Evolutionary conservation across 768 basidiomycete genomes (phyloP).

Genomic region (Psilocybe cyanescens): DNA sequence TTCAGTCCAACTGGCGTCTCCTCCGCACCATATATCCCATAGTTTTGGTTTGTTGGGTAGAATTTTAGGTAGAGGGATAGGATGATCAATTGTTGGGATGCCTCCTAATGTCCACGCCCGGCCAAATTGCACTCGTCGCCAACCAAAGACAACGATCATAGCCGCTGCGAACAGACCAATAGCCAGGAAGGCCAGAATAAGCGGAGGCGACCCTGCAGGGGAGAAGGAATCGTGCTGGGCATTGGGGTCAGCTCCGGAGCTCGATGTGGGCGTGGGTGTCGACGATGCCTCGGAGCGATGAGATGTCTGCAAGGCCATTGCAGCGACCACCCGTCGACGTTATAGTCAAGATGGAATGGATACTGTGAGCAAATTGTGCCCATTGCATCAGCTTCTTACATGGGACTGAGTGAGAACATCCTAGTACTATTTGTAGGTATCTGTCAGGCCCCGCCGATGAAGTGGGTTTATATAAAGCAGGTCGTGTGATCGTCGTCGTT

Average conservation of each 20-base stretch:
- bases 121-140: slow-evolving; percentile 38
- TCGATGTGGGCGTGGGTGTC: slow-evolving; percentile 5
- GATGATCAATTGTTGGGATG: background rate
- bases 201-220: slow-evolving; percentile 48
- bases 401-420: slow-evolving; percentile 21
- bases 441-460: background rate
- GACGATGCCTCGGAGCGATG: slow-evolving; percentile 12
- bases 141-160: slow-evolving; percentile 52
- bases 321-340: slow-evolving; percentile 1
- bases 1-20: slow-evolving; percentile 13
- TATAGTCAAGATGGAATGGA: background rate
- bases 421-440: slow-evolving; percentile 13
- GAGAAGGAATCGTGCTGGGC: slow-evolving; percentile 22
- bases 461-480: slow-evolving; percentile 1
- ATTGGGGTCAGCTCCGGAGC: background rate
- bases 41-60: slow-evolving; percentile 40
- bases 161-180: slow-evolving; percentile 56
- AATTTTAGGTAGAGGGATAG: background rate
- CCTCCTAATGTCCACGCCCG: slow-evolving; percentile 13
- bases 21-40: slow-evolving; percentile 45
- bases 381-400: slow-evolving; percentile 12
- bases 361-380: background rate
- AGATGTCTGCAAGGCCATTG: slow-evolving; percentile 25
- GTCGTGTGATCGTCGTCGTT: slow-evolving; percentile 11
- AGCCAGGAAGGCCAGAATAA: slow-evolving; percentile 65